Base-by-base conservation (phyloP, 2,329 filamentous ascomycete genomes). In the Myriosclerotinia duriaeana region DNA sequence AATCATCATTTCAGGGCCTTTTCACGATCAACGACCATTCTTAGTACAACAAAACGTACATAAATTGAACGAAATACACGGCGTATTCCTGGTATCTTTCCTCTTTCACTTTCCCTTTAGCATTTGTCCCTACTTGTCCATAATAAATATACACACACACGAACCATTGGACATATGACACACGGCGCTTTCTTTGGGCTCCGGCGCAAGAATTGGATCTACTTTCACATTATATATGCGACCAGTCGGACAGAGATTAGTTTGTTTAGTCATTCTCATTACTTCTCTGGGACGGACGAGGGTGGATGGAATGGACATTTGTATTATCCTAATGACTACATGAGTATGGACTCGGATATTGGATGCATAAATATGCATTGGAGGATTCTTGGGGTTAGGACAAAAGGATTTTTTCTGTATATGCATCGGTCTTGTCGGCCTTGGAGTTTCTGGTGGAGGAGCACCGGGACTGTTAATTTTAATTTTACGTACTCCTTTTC, bases 111-210 rank as follows among this genome's bases (percentile, higher is more conserved):
- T 48, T 50, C 38, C 20, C n/a, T n/a, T 60, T 60, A 38, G 7
- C 8, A 3, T 60, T n/a, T 46, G 22, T 44, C 26, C 4, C 20
- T 36, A 17, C 44, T 60, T 60, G 58, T 50, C 58, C 58, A 50
- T 50, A 60, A 60, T 50, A n/a, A 60, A 36, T 22, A 20, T 44
- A 26, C 17, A 20, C 58, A 20, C 58, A 60, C 44, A 30, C n/a
- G 14, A 26, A 36, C 8, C 44, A 60, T 50, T 60, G 58, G 58
- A 60, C 34, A 60, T 60, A 50, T 60, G 15, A 50, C 20, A 36
- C 42, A 7, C 38, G 38, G 54, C 38, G 30, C 44, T 50, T 20
- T 50, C 30, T 38, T 50, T 60, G 14, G 44, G n/a, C 20, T 38
- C 20, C 5, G 34, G 44, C 58, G 44, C 44, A 50, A 50, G 12